Percentiles rank a stretch among this genome's conserved stretches.
phyloP scores from a whole-genome alignment of 805 yeast genomes.

The Wickerhamomyces sydowiorum region DNA sequence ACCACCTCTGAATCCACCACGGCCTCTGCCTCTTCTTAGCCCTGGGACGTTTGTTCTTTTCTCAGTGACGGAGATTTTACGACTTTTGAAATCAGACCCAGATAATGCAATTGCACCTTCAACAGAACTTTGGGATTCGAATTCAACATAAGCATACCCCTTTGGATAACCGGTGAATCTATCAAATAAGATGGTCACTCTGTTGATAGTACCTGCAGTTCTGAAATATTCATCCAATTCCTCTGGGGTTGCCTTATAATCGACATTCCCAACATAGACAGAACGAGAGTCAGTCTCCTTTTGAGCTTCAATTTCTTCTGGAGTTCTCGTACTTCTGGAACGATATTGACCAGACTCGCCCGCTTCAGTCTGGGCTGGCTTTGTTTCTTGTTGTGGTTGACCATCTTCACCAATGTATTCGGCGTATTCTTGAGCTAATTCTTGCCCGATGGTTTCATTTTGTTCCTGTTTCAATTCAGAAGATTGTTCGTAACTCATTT shows the following conservation, averaged over 20 bases:
- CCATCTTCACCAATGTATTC: conserved; percentile 4
- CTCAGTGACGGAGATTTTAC: conserved; percentile 39
- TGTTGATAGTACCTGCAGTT: conserved; percentile 38
- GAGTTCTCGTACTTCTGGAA: conserved; percentile 14
- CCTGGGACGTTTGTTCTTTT: conserved; percentile 56
- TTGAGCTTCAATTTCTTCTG: conserved; percentile 28
- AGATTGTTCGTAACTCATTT: not conserved
- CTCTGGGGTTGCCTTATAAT: conserved; percentile 42
- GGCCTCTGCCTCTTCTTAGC: conserved; percentile 23
- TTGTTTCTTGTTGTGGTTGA: not conserved
- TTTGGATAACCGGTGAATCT: conserved; percentile 40
- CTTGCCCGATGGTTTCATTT: conserved; percentile 4
- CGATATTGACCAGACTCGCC: not conserved
- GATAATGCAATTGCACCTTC: conserved; percentile 40
- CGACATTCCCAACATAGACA: conserved; percentile 48
- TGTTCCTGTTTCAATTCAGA: conserved; percentile 4
- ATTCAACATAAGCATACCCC: conserved; percentile 64
- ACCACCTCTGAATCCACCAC: conserved; percentile 4
- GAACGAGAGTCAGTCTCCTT: conserved; percentile 47
- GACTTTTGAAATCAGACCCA: conserved; percentile 38
- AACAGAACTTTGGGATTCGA: conserved; percentile 37
- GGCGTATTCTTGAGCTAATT: conserved; percentile 5
- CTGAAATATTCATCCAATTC: conserved; percentile 43
- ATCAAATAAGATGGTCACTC: conserved; percentile 48
- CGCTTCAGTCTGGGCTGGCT: not conserved